Percentiles rank a stretch among this genome's conserved stretches.
Evolutionary conservation across 1,284 basidiomycete species (phyloP).

Genomic region (Salmacisia buchloeana): DNA sequence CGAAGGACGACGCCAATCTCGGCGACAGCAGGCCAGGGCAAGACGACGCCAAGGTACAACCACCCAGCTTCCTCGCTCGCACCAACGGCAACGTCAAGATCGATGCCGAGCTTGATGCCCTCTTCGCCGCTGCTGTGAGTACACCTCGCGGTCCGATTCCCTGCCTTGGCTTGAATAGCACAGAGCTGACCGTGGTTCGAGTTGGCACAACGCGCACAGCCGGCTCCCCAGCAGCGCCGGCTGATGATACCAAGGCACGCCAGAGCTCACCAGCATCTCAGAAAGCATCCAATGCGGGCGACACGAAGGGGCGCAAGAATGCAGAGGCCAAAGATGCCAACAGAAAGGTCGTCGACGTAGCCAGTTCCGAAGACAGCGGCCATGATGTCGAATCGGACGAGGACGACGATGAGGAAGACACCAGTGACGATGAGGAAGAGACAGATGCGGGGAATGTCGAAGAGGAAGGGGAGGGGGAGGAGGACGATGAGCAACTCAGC

Average conservation of each 20-base stretch:
- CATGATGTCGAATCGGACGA: conserved; percentile 22
- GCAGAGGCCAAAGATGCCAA: conserved; percentile 54
- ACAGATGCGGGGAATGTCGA: neutral
- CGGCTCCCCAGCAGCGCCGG: too few species aligned
- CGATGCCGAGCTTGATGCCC: conserved; percentile 64
- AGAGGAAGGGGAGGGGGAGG: conserved; percentile 57
- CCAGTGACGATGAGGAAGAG: conserved; percentile 8
- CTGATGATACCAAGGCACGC: too few species aligned
- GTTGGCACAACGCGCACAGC: conserved; percentile 65
- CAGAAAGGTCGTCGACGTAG: conserved; percentile 73
- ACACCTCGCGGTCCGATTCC: conserved; percentile 69
- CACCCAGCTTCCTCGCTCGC: conserved; percentile 39
- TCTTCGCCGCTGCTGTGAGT: conserved; percentile 63
- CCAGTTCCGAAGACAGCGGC: conserved; percentile 66
- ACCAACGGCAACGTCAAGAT: conserved; percentile 64
- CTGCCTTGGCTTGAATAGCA: neutral
- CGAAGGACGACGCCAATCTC: too few species aligned
- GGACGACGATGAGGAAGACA: conserved; percentile 14
- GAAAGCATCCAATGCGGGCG: conserved; percentile 19
- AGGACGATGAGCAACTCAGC: too few species aligned
- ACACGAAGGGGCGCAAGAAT: conserved; percentile 45
- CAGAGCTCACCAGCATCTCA: neutral
- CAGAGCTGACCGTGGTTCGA: conserved; percentile 57
- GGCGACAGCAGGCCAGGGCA: too few species aligned
- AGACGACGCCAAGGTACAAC: conserved; percentile 76